Percentiles rank a stretch among this genome's conserved stretches.
These are phyloP conservation scores for Aspergillus panamensis DNA, from an alignment of 495 filamentous ascomycete species.

Conservation along the genomic window DNA sequence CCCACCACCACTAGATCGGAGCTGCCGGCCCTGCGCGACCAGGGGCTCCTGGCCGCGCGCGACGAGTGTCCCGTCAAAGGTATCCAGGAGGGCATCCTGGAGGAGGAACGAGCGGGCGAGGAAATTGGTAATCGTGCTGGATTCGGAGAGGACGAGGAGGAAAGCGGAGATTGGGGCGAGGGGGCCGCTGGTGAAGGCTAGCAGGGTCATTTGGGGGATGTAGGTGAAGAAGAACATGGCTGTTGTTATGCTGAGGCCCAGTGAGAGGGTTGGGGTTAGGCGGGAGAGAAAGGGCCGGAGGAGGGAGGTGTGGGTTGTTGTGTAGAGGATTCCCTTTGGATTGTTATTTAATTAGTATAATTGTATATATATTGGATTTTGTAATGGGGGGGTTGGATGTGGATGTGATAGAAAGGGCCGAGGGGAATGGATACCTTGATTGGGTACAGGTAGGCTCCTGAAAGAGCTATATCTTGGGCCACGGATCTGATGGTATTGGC, in stretches of 20 bases:
- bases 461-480: slow-evolving; percentile 61
- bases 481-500: slow-evolving; percentile 39
- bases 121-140: slow-evolving; percentile 70
- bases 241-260: slow-evolving; percentile 67
- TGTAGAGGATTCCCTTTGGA: slow-evolving; percentile 71
- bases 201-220: slow-evolving; percentile 78
- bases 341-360: slow-evolving; percentile 16
- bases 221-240: slow-evolving; percentile 89
- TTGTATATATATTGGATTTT: neutral
- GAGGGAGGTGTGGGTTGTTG: slow-evolving; percentile 47
- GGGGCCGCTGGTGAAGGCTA: slow-evolving; percentile 77
- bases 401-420: neutral
- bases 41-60: slow-evolving; percentile 52
- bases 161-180: slow-evolving; percentile 69
- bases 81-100: slow-evolving; percentile 78
- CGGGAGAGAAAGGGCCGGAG: slow-evolving; percentile 66
- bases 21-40: slow-evolving; percentile 67
- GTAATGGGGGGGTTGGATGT: neutral
- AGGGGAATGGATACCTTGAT: slow-evolving; percentile 58
- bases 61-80: slow-evolving; percentile 80
- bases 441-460: slow-evolving; percentile 81
- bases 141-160: slow-evolving; percentile 76
- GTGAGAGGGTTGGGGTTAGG: slow-evolving; percentile 62
- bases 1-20: slow-evolving; percentile 28
- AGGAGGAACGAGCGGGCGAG: slow-evolving; percentile 73